Evolutionary conservation across 2,329 filamentous ascomycete species (phyloP).

Genomic region (Colletotrichum viniferum): DNA sequence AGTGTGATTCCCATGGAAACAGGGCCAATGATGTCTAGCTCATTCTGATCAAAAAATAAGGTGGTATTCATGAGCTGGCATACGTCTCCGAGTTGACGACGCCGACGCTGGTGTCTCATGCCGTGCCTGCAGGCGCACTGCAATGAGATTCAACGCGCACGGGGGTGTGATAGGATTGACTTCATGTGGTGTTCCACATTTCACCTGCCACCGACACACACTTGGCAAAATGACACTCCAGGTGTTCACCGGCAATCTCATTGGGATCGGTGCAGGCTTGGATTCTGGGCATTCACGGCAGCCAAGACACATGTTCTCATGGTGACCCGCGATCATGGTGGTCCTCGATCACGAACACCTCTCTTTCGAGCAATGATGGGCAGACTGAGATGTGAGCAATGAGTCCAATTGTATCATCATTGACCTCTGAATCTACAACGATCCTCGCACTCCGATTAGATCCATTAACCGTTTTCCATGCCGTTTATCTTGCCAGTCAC

Average conservation of each 20-base stretch:
- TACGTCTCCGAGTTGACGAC: not conserved
- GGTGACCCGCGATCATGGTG: not conserved
- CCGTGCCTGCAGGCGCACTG: not conserved
- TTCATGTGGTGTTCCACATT: not conserved
- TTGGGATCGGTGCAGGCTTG: not conserved
- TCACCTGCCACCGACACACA: not conserved
- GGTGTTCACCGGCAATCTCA: not conserved
- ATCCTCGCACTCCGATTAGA: not conserved
- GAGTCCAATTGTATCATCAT: not conserved
- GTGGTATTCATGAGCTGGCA: not conserved
- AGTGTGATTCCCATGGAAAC: not conserved
- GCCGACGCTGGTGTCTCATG: not conserved
- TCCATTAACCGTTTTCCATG: not conserved
- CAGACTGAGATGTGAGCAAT: not conserved
- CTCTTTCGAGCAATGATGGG: not conserved
- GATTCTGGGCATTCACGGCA: not conserved
- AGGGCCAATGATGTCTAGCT: not conserved
- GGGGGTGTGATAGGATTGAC: not conserved
- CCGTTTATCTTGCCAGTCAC: not conserved
- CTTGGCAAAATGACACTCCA: not conserved
- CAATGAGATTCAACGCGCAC: not conserved
- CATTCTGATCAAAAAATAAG: not conserved
- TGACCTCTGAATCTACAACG: not conserved
- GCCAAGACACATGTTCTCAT: not conserved
- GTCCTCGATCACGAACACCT: not conserved